A percentile compares a stretch with the other conserved stretches of the same genome.
Evolutionary conservation across 2,329 filamentous ascomycete species (phyloP).

Genomic region (Trichoderma sp.): DNA sequence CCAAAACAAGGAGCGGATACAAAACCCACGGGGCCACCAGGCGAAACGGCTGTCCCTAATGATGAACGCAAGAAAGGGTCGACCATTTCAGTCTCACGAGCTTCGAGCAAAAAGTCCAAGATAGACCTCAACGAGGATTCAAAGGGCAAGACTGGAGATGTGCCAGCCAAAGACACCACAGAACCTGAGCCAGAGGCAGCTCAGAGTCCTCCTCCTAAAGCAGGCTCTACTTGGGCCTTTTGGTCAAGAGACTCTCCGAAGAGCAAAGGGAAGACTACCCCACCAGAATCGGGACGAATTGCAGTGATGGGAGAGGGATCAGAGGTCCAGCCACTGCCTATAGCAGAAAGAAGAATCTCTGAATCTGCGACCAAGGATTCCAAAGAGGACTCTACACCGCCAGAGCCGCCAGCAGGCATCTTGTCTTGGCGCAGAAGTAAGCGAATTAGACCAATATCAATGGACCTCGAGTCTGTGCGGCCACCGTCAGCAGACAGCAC

Average conservation of each 20-base stretch:
- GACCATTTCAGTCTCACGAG: not conserved
- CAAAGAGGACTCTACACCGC: conserved; percentile 28
- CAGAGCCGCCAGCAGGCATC: conserved; percentile 30
- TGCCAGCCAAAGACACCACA: conserved; percentile 45
- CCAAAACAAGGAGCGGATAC: not conserved
- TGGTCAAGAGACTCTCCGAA: conserved; percentile 64
- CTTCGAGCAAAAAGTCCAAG: not conserved
- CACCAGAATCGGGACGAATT: conserved; percentile 49
- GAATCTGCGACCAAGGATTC: conserved; percentile 36
- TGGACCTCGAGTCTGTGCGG: conserved; percentile 44
- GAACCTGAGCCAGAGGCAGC: conserved; percentile 28
- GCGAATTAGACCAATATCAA: conserved; percentile 45
- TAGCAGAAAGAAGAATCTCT: conserved; percentile 45
- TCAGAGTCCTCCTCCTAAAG: conserved; percentile 41
- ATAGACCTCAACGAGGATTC: conserved; percentile 14
- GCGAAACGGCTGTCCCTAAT: conserved; percentile 1
- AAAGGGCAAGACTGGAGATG: conserved; percentile 38
- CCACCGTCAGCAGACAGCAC: conserved; percentile 26
- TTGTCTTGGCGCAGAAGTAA: conserved; percentile 45
- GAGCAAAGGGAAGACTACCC: conserved; percentile 31
- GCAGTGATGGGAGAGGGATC: conserved; percentile 58
- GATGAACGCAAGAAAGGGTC: not conserved
- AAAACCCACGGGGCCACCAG: not conserved
- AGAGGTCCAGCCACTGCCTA: conserved; percentile 52
- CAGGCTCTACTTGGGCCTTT: conserved; percentile 74